Evolutionary conservation across 2,329 filamentous ascomycete species (phyloP).

Genomic region (Cadophora malorum): DNA sequence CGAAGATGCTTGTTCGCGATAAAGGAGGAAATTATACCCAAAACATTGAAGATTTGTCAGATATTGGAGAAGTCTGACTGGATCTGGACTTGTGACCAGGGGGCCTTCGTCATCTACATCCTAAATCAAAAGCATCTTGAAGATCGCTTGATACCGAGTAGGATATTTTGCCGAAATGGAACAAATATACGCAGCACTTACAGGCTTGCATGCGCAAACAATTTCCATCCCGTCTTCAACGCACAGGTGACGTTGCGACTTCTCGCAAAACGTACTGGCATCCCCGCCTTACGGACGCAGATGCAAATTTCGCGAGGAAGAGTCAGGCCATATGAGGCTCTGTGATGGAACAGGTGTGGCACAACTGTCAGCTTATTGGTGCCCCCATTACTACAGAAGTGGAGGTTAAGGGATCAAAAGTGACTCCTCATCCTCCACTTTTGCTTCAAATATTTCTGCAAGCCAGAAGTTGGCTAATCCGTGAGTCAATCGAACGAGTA

Average conservation of each 20-base stretch:
- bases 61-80: conserved; percentile 4
- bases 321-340: conserved; percentile 1
- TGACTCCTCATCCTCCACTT: neutral
- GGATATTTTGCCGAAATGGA: conserved; percentile 11
- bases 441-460: neutral
- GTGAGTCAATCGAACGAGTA: neutral
- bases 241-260: neutral
- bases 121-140: neutral
- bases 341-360: neutral
- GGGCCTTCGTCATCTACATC: conserved; percentile 4
- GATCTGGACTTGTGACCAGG: conserved; percentile 7
- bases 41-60: neutral
- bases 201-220: neutral
- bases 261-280: neutral
- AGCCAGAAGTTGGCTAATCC: neutral
- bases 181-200: neutral
- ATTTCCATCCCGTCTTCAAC: neutral
- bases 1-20: neutral
- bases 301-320: neutral
- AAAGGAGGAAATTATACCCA: conserved; percentile 10
- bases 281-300: neutral
- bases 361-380: neutral
- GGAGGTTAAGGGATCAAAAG: neutral
- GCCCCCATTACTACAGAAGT: neutral
- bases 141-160: conserved; percentile 11